Evolutionary conservation across 768 basidiomycete genomes (phyloP).

Genomic region (Suillus weaverae): DNA sequence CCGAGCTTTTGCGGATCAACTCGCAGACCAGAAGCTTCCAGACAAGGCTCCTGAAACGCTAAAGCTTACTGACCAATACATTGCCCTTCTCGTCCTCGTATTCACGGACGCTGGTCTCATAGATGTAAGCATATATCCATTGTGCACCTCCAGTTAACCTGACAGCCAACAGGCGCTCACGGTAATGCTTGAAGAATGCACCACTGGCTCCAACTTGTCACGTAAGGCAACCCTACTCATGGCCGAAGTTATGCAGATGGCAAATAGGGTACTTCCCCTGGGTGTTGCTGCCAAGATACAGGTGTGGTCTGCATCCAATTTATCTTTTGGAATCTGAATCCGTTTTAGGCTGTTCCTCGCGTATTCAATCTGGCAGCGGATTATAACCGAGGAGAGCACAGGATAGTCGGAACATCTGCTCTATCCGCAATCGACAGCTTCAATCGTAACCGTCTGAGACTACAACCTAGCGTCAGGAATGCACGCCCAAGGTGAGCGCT

Average conservation of each 20-base stretch:
- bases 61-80: constrained; percentile 90
- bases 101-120: constrained; percentile 86
- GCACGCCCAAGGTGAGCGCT: constrained; percentile 61
- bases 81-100: constrained; percentile 79
- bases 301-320: constrained; percentile 39
- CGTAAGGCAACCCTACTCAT: constrained; percentile 90
- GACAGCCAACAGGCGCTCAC: constrained; percentile 65
- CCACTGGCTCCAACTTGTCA: constrained; percentile 68
- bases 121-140: constrained; percentile 56
- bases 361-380: constrained; percentile 85
- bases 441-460: constrained; percentile 80
- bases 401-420: constrained; percentile 82
- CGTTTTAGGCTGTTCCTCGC: constrained; percentile 71
- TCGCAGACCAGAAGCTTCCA: constrained; percentile 36
- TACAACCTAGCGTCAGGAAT: constrained; percentile 61
- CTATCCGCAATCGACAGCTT: constrained; percentile 89
- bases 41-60: constrained; percentile 58
- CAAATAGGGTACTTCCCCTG: constrained; percentile 84
- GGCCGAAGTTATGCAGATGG: constrained; percentile 87
- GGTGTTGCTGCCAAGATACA: constrained; percentile 83
- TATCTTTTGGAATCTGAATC: constrained; percentile 6
- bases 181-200: constrained; percentile 79
- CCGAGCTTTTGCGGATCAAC: constrained; percentile 34
- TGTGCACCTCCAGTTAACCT: background rate
- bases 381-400: constrained; percentile 71